Evolutionary conservation across 768 basidiomycete species (phyloP).

Genomic region (Mycena metata): DNA sequence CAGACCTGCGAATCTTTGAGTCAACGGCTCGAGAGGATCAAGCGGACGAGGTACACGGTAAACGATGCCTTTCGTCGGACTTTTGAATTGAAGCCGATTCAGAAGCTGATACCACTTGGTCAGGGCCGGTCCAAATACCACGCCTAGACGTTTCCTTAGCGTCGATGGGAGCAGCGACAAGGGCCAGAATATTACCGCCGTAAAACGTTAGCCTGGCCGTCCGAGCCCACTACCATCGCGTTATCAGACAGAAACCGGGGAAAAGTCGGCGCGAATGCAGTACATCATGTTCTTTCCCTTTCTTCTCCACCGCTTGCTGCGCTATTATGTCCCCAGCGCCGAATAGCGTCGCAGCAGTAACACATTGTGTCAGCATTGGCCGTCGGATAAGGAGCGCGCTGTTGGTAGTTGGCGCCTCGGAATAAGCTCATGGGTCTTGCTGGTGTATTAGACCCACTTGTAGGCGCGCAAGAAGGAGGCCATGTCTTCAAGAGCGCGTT

Average conservation of each 20-base stretch:
- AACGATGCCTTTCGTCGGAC: slow-evolving; percentile 67
- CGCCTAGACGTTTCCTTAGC: slow-evolving; percentile 53
- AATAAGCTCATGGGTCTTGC: not conserved
- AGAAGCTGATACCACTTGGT: slow-evolving; percentile 87
- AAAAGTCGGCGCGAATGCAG: slow-evolving; percentile 43
- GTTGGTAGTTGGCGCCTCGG: slow-evolving; percentile 18
- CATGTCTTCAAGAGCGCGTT: slow-evolving; percentile 47
- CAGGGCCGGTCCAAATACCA: slow-evolving; percentile 84
- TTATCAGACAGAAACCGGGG: slow-evolving; percentile 1
- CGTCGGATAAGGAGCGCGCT: slow-evolving; percentile 73
- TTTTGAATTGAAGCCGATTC: slow-evolving; percentile 77
- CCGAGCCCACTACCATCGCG: slow-evolving; percentile 59
- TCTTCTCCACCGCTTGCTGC: slow-evolving; percentile 85
- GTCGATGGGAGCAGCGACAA: not conserved
- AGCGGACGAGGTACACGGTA: slow-evolving; percentile 65
- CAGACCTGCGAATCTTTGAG: slow-evolving; percentile 64
- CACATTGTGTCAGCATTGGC: slow-evolving; percentile 74
- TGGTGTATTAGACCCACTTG: slow-evolving; percentile 48
- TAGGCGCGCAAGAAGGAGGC: slow-evolving; percentile 60
- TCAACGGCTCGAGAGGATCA: not conserved
- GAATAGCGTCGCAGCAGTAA: slow-evolving; percentile 76
- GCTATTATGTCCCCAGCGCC: slow-evolving; percentile 86
- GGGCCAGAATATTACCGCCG: slow-evolving; percentile 63
- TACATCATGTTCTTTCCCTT: slow-evolving; percentile 83
- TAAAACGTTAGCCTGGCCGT: slow-evolving; percentile 79